Evolutionary conservation across 352 stramenopile species (phyloP).

Genomic region (Phytophthora aleatoria): DNA sequence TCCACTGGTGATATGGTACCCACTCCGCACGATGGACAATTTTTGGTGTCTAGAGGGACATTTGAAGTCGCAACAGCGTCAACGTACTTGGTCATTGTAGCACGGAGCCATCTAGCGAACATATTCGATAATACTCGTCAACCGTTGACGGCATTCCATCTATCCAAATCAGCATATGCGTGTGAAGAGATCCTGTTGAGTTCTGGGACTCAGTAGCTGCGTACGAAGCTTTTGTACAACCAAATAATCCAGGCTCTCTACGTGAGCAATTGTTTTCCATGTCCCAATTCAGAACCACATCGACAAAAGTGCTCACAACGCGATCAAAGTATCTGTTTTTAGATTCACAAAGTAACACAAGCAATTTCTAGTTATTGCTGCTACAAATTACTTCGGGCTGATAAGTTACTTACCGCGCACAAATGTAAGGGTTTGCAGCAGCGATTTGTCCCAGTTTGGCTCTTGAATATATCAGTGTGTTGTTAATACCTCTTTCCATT

Average conservation of each 20-base stretch:
- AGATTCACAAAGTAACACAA: too few relatives aligned
- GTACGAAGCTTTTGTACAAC: neutral
- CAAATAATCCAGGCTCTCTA: neutral
- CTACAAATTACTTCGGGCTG: too few relatives aligned
- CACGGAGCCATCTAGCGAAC: too few relatives aligned
- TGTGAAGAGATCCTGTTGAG: neutral
- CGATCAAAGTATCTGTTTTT: neutral
- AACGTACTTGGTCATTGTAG: too few relatives aligned
- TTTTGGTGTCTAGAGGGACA: neutral
- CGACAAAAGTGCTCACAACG: neutral
- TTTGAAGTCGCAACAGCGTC: too few relatives aligned
- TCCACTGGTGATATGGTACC: neutral
- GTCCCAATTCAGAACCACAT: constrained; percentile 1
- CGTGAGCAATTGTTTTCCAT: neutral
- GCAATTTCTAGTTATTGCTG: too few relatives aligned
- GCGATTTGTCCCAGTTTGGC: constrained; percentile 1
- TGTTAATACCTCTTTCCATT: neutral
- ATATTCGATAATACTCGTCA: neutral
- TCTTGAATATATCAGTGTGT: neutral
- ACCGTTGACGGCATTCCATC: neutral
- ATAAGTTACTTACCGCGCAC: neutral
- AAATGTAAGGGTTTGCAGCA: neutral
- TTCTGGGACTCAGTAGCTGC: neutral
- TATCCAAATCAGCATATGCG: neutral
- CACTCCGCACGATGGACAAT: neutral